Percentiles rank a stretch among this genome's conserved stretches.
Evolutionary conservation across 192 early-diverging fungal genomes (phyloP).

Genomic region (Entomortierella beljakovae): DNA sequence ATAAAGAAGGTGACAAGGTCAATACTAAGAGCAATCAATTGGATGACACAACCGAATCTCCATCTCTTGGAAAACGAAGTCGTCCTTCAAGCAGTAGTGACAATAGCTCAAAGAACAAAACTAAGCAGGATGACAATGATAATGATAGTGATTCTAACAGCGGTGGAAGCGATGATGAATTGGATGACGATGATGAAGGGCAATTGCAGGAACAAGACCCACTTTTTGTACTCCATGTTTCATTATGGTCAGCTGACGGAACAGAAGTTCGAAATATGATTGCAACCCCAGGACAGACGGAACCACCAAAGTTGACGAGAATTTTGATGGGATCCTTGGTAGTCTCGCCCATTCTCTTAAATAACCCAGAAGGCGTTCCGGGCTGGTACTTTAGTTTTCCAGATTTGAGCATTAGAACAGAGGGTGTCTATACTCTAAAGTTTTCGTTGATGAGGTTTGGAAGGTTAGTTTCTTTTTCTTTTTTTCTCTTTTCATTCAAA

Average conservation of each 20-base stretch:
- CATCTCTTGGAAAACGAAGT: conserved; percentile 17
- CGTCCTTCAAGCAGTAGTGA: no score
- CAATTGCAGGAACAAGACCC: conserved; percentile 57
- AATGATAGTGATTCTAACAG: conserved; percentile 4
- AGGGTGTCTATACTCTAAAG: conserved; percentile 76
- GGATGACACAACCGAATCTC: conserved; percentile 14
- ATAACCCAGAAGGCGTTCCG: conserved; percentile 64
- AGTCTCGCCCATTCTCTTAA: conserved; percentile 66
- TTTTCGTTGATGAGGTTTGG: conserved; percentile 78
- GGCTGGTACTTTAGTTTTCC: conserved; percentile 86
- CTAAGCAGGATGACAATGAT: conserved; percentile 9
- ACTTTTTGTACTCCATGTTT: conserved; percentile 70
- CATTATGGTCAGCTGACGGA: conserved; percentile 70
- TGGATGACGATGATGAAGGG: conserved; percentile 1
- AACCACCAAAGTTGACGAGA: conserved; percentile 67
- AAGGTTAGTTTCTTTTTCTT: conserved; percentile 54
- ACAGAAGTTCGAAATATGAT: conserved; percentile 69
- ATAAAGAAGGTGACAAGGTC: conserved; percentile 1
- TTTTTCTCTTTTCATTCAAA: neutral
- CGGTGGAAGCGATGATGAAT: neutral
- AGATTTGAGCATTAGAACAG: conserved; percentile 79
- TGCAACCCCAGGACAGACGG: conserved; percentile 52
- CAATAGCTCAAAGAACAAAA: neutral
- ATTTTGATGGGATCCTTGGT: conserved; percentile 74
- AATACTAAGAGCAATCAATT: conserved; percentile 14